A percentile compares a stretch with the other conserved stretches of the same genome.
Evolutionary conservation across 495 filamentous ascomycete species (phyloP).

Genomic region (Daldinia caldariorum): DNA sequence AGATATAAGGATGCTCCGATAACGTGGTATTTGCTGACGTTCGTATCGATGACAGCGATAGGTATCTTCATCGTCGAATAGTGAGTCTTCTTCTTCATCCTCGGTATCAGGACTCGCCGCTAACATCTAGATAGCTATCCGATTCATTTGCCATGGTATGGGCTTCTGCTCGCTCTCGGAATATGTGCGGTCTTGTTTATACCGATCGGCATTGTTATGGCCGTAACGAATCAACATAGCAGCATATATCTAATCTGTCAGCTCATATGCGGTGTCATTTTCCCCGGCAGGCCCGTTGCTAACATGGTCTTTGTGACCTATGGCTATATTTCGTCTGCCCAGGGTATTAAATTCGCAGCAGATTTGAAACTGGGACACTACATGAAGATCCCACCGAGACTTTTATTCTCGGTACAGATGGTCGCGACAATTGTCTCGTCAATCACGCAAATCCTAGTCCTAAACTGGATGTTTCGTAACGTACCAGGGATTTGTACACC

Average conservation of each 20-base stretch:
- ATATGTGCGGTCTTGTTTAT: conserved; percentile 80
- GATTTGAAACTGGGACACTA: conserved; percentile 92
- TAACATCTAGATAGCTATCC: conserved; percentile 65
- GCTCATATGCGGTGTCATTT: conserved; percentile 78
- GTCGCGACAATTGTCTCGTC: conserved; percentile 80
- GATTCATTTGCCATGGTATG: conserved; percentile 79
- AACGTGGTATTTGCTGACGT: conserved; percentile 78
- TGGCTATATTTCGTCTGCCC: conserved; percentile 80
- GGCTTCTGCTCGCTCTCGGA: conserved; percentile 75
- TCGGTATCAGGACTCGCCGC: conserved; percentile 1
- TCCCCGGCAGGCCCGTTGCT: conserved; percentile 82
- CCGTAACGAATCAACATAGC: conserved; percentile 84
- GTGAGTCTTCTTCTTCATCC: conserved; percentile 51
- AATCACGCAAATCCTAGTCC: conserved; percentile 80
- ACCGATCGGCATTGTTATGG: conserved; percentile 85
- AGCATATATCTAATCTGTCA: conserved; percentile 85
- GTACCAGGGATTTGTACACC: conserved; percentile 81
- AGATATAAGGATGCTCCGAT: conserved; percentile 78
- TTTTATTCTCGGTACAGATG: conserved; percentile 83
- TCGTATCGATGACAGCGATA: conserved; percentile 73
- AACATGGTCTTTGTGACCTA: conserved; percentile 93
- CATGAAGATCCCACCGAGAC: conserved; percentile 89
- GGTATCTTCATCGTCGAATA: conserved; percentile 87
- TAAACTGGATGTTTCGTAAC: conserved; percentile 89
- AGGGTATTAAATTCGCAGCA: conserved; percentile 86